A percentile compares a stretch with the other conserved stretches of the same genome.
Conservation (phyloP, 2,329 filamentous ascomycete species). For the Fusarium siculi region DNA sequence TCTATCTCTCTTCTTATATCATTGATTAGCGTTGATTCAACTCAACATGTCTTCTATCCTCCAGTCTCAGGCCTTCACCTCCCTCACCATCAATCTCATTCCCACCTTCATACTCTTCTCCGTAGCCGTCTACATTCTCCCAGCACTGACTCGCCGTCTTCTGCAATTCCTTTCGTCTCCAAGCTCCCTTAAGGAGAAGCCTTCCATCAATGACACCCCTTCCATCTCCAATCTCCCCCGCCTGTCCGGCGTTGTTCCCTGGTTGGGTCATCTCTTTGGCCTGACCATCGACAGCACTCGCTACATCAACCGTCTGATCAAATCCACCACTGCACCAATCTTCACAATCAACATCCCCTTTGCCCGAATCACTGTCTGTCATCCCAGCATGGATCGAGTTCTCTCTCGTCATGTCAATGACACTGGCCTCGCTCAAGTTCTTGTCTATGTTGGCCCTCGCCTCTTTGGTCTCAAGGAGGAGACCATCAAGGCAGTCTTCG, state of each 20-base stretch:
- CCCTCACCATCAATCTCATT: constrained; percentile 14
- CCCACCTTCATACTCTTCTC: constrained; percentile 14
- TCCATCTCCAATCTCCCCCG: constrained; percentile 38
- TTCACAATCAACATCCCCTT: constrained; percentile 48
- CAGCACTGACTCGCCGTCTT: neutral
- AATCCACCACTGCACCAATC: constrained; percentile 34
- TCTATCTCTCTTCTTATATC: neutral
- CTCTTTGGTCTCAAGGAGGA: constrained; percentile 41
- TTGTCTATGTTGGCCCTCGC: constrained; percentile 44
- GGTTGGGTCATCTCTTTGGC: constrained; percentile 41
- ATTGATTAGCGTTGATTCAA: neutral
- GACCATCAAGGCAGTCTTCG: constrained; percentile 40
- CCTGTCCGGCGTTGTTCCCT: constrained; percentile 37
- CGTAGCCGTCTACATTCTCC: constrained; percentile 7
- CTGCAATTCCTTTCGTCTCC: constrained; percentile 1
- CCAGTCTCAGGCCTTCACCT: neutral
- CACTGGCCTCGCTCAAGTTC: constrained; percentile 46
- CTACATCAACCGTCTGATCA: constrained; percentile 43
- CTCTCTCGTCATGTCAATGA: constrained; percentile 44
- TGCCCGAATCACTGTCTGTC: constrained; percentile 42
- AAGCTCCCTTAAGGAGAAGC: constrained; percentile 12
- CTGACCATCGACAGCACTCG: constrained; percentile 41
- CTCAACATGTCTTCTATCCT: constrained; percentile 1
- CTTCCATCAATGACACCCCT: constrained; percentile 1
- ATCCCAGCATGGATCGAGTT: constrained; percentile 44